Evolutionary conservation across 1,139 yeast species (phyloP), one percentile per base, ranked within the genome.

Genomic region (Candida tetrigidarum): DNA sequence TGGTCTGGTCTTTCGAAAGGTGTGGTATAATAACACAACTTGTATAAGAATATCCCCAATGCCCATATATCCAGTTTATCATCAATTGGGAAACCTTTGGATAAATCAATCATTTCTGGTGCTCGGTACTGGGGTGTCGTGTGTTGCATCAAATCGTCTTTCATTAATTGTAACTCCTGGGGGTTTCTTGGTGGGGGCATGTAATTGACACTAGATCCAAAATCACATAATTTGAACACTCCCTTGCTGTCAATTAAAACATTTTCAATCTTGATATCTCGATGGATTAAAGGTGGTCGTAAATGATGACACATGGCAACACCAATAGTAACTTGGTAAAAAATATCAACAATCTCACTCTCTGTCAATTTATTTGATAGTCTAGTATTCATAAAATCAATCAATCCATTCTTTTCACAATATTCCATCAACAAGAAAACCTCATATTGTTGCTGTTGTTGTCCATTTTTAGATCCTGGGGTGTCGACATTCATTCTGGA

Each of bases 11-110:
- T 79, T 66, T 93, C 99, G 64, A 93, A 93, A 0, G 99, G 99
- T 0, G 99, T 93, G 1, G 91, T 92, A 64, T 89, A 93, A 66
- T 88, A 93, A 62, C 98, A 88, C 46, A 93, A 71, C 63, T 95
- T 93, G 71, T 92, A 93, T 44, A 93, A 71, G 54, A 95, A 87
- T 23, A 92, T 83, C 11, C 99, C 99, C 47, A 93, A 70, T 0
- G 99, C 99, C 99, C 99, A 93, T 27, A 93, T 84, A 66, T 93
- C 99, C 50, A 92, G 82, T 63, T 93, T 93, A 60, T 93, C 98
- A 65, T 92, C 96, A 50, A 93, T 87, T 3, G 98, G 96, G 49
- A 86, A 77, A 3, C 95, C 89, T 50, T 86, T 78, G 51, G 86
- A 81, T 37, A 93, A 74, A 65, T 93, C 98, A 44, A 95, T 79